Percentiles rank a stretch among this genome's conserved stretches.
These are phyloP conservation scores for Venturia nashicola DNA, from an alignment of 2,329 filamentous ascomycete species.

Conservation along the genomic window DNA sequence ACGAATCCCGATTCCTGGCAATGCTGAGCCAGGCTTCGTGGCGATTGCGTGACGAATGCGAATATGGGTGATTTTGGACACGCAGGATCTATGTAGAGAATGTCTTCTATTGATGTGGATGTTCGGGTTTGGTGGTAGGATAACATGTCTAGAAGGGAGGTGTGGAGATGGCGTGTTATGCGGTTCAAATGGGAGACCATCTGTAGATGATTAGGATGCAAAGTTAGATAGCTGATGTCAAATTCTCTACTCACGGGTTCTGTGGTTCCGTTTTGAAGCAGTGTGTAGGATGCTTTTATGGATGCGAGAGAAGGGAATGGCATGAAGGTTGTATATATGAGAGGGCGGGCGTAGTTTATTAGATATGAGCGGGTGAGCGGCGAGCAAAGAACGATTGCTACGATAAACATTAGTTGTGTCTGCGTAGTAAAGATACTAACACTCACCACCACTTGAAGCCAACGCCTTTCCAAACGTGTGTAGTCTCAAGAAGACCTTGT, in stretches of 20 bases:
- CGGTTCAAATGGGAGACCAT: neutral
- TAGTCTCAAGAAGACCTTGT: conserved; percentile 40
- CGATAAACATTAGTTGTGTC: neutral
- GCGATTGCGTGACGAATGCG: conserved; percentile 45
- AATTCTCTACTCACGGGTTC: conserved; percentile 25
- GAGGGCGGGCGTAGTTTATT: conserved; percentile 62
- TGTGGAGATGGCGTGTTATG: conserved; percentile 27
- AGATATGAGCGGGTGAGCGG: conserved; percentile 48
- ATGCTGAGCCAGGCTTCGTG: conserved; percentile 44
- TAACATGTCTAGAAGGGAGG: conserved; percentile 20
- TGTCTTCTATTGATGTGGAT: neutral
- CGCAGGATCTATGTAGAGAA: neutral
- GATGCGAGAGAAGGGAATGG: conserved; percentile 47
- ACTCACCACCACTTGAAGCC: conserved; percentile 52
- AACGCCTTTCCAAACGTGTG: conserved; percentile 54
- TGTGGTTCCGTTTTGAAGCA: conserved; percentile 40
- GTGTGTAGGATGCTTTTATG: conserved; percentile 45
- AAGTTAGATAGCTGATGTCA: conserved; percentile 11
- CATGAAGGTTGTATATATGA: conserved; percentile 65
- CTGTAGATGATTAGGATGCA: neutral
- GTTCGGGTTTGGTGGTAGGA: neutral
- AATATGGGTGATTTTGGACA: conserved; percentile 50
- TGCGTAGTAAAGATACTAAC: neutral
- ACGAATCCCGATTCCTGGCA: conserved; percentile 49
- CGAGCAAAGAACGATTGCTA: conserved; percentile 52